Evolutionary conservation across 2,329 filamentous ascomycete species (phyloP).

Genomic region (Talaromyces sp.): DNA sequence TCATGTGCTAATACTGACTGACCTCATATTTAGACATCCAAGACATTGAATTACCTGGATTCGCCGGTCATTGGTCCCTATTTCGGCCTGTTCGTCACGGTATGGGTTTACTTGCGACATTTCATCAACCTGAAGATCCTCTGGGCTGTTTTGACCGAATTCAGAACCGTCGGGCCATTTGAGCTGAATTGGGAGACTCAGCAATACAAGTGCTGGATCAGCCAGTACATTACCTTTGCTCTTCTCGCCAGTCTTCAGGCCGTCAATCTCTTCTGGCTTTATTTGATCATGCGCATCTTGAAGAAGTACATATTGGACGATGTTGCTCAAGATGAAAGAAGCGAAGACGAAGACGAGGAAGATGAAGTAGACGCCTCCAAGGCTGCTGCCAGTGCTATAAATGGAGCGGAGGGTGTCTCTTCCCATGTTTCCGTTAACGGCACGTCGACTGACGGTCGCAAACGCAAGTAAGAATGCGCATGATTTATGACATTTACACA

Average conservation of each 20-base stretch:
- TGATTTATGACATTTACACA: constrained; percentile 12
- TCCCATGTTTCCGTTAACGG: constrained; percentile 41
- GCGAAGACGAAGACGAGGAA: constrained; percentile 45
- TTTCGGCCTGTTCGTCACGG: constrained; percentile 73
- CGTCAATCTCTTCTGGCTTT: constrained; percentile 48
- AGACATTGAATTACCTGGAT: constrained; percentile 87
- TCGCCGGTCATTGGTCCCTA: constrained; percentile 74
- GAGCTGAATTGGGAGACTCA: constrained; percentile 48
- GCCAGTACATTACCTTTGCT: constrained; percentile 45
- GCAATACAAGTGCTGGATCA: constrained; percentile 49
- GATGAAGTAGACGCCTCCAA: constrained; percentile 27
- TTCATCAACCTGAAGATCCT: constrained; percentile 53
- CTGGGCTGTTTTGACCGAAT: constrained; percentile 46
- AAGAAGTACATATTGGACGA: constrained; percentile 42
- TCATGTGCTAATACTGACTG: not conserved
- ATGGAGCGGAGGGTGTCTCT: constrained; percentile 30
- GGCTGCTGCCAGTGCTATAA: constrained; percentile 23
- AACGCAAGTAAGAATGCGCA: constrained; percentile 9
- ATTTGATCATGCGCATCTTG: constrained; percentile 44
- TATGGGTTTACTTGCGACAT: constrained; percentile 90
- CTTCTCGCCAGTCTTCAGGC: constrained; percentile 45
- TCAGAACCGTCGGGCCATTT: constrained; percentile 46
- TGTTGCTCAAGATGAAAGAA: constrained; percentile 42
- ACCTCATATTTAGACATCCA: constrained; percentile 63
- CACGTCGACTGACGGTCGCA: constrained; percentile 27